These are phyloP conservation scores for Ichthyophthirius multifiliis DNA, from an alignment of 169 alveolate genomes.

Conservation along the genomic window DNA sequence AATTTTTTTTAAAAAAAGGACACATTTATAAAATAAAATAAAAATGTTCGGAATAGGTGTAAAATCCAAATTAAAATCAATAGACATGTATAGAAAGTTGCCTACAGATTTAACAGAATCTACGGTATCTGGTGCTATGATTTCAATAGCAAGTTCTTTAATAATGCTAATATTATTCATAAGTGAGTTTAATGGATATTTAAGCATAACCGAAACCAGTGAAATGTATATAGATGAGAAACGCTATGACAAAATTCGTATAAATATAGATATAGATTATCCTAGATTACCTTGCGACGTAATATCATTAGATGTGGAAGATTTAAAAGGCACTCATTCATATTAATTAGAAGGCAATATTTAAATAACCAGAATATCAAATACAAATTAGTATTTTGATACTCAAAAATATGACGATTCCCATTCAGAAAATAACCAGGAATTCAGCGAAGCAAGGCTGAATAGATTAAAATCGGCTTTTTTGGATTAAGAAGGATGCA, in stretches of 20 bases:
- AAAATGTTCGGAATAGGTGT: constrained; percentile 18
- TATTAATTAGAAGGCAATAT: constrained; percentile 74
- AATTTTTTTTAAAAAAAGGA: no score
- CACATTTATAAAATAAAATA: no score
- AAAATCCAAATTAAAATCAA: constrained; percentile 17
- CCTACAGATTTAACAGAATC: constrained; percentile 82
- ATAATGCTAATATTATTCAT: constrained; percentile 66
- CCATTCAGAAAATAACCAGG: background rate
- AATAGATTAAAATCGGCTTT: constrained; percentile 53
- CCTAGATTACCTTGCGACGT: constrained; percentile 81
- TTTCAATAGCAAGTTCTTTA: constrained; percentile 61
- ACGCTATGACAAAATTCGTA: constrained; percentile 50
- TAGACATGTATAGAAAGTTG: constrained; percentile 75
- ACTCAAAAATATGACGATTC: background rate
- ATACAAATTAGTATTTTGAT: constrained; percentile 25
- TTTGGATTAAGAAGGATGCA: constrained; percentile 76
- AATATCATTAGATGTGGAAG: constrained; percentile 77
- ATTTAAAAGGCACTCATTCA: constrained; percentile 76
- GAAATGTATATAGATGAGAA: constrained; percentile 72
- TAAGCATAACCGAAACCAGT: constrained; percentile 52
- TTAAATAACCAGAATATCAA: constrained; percentile 52
- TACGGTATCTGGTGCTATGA: constrained; percentile 81
- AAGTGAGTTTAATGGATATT: constrained; percentile 62
- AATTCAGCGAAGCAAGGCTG: background rate
- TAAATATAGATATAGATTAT: constrained; percentile 78